A percentile compares a stretch with the other conserved stretches of the same genome.
Conservation (phyloP, 768 basidiomycete species). For the Psilocybe subaeruginosa region DNA sequence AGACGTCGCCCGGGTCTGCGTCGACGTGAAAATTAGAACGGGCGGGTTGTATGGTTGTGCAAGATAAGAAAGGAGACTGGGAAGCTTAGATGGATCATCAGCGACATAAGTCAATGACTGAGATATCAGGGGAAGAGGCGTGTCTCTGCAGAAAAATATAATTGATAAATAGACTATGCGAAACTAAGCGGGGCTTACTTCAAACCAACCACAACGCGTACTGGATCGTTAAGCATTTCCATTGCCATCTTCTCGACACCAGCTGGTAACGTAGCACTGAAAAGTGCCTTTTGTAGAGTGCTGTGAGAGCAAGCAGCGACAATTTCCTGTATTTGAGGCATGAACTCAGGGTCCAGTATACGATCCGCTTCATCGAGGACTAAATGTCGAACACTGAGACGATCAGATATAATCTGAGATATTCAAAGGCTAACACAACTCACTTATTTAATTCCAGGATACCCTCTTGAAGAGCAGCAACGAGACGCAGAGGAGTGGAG, state of each 20-base stretch:
- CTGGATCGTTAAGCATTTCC: slow-evolving; percentile 81
- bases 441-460: slow-evolving; percentile 75
- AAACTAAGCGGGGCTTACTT: slow-evolving; percentile 61
- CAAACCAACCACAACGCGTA: slow-evolving; percentile 93
- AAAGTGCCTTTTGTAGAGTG: slow-evolving; percentile 77
- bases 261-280: slow-evolving; percentile 94
- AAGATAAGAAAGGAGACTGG: slow-evolving; percentile 82
- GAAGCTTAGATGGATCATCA: slow-evolving; percentile 92
- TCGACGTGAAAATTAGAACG: slow-evolving; percentile 87
- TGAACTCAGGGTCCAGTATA: slow-evolving; percentile 87
- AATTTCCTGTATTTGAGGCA: slow-evolving; percentile 88
- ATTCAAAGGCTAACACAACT: slow-evolving; percentile 26
- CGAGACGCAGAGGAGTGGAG: slow-evolving; percentile 88
- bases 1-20: slow-evolving; percentile 84
- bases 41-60: slow-evolving; percentile 87
- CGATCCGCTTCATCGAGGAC: slow-evolving; percentile 92
- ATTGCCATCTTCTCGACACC: slow-evolving; percentile 86
- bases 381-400: slow-evolving; percentile 71
- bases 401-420: not conserved
- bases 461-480: slow-evolving; percentile 75
- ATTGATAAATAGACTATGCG: not conserved
- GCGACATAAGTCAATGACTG: slow-evolving; percentile 92
- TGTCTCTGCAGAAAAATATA: slow-evolving; percentile 62
- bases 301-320: slow-evolving; percentile 73
- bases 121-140: slow-evolving; percentile 87